phyloP scores from a whole-genome alignment of 495 filamentous ascomycete genomes.

The Patellaria atrata region DNA sequence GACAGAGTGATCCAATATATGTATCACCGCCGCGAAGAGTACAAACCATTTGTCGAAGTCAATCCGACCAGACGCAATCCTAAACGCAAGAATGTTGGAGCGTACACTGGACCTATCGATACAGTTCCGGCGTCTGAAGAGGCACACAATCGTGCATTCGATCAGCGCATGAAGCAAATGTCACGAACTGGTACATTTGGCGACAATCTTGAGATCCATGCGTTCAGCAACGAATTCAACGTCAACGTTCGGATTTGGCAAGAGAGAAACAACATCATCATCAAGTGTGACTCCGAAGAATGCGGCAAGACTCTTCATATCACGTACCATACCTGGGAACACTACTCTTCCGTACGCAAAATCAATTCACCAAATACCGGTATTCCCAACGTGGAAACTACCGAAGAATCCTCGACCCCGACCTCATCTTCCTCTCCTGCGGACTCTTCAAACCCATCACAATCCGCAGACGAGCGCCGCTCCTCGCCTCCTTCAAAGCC shows the following conservation, averaged over 20 bases:
- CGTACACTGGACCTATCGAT: slow-evolving; percentile 27
- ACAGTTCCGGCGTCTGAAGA: slow-evolving; percentile 30
- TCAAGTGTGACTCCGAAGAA: neutral
- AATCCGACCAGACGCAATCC: slow-evolving; percentile 45
- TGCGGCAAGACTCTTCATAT: neutral
- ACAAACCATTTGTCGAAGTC: slow-evolving; percentile 51
- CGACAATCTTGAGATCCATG: slow-evolving; percentile 57
- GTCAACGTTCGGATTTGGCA: slow-evolving; percentile 52
- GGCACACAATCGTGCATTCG: slow-evolving; percentile 49
- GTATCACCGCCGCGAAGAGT: slow-evolving; percentile 42
- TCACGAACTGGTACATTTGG: slow-evolving; percentile 50
- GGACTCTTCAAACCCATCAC: too few relatives aligned
- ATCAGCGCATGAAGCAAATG: slow-evolving; percentile 46
- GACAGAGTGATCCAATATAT: slow-evolving; percentile 48
- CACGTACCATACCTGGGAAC: slow-evolving; percentile 43
- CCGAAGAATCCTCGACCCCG: too few relatives aligned
- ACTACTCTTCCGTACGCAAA: slow-evolving; percentile 61
- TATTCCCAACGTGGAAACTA: slow-evolving; percentile 36
- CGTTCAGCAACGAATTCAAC: slow-evolving; percentile 48
- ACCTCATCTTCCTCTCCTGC: too few relatives aligned
- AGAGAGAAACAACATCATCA: slow-evolving; percentile 24
- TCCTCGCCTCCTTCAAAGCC: too few relatives aligned
- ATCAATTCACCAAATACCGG: slow-evolving; percentile 45
- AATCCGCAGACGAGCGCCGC: too few relatives aligned
- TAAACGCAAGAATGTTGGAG: slow-evolving; percentile 42